phyloP scores from a whole-genome alignment of 1,139 yeast species.

The Suhomyces taliae region DNA sequence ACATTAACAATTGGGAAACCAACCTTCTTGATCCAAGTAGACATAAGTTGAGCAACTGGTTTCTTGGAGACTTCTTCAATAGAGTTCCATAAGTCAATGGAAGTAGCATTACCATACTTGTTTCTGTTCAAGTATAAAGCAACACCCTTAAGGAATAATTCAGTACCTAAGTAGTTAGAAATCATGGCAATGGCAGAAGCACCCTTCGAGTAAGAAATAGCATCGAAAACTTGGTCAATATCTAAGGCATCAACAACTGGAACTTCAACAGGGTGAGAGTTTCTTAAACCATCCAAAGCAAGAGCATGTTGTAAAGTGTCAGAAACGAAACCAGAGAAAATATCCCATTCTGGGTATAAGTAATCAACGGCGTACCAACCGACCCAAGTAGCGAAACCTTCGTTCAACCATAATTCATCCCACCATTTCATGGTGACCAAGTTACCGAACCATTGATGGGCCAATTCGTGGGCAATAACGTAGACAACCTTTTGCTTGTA shows the following conservation, averaged over 20 bases:
- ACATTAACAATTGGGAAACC: slow-evolving; percentile 84
- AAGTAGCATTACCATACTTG: slow-evolving; percentile 73
- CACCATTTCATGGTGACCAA: slow-evolving; percentile 94
- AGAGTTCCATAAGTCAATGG: slow-evolving; percentile 79
- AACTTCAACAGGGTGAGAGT: slow-evolving; percentile 84
- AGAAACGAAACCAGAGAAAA: slow-evolving; percentile 71
- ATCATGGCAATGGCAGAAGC: slow-evolving; percentile 75
- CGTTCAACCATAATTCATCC: slow-evolving; percentile 92
- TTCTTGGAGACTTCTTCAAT: slow-evolving; percentile 71
- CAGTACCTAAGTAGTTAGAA: slow-evolving; percentile 66
- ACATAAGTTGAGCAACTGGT: slow-evolving; percentile 72
- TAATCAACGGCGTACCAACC: slow-evolving; percentile 78
- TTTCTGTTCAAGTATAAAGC: slow-evolving; percentile 67
- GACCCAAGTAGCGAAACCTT: slow-evolving; percentile 89
- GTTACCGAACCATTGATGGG: slow-evolving; percentile 94
- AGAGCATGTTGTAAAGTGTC: slow-evolving; percentile 71
- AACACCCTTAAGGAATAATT: slow-evolving; percentile 68
- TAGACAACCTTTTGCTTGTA: slow-evolving; percentile 80
- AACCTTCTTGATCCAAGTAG: slow-evolving; percentile 76
- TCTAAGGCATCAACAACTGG: slow-evolving; percentile 80
- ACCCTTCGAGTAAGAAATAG: slow-evolving; percentile 81
- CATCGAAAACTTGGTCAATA: slow-evolving; percentile 83
- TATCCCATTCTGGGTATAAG: slow-evolving; percentile 84
- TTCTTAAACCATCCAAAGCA: slow-evolving; percentile 66
- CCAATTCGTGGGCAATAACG: slow-evolving; percentile 86